A percentile compares a stretch with the other conserved stretches of the same genome.
These are phyloP conservation scores for Nakazawaea wyomingensis DNA, from an alignment of 805 yeast genomes.

Conservation along the genomic window DNA sequence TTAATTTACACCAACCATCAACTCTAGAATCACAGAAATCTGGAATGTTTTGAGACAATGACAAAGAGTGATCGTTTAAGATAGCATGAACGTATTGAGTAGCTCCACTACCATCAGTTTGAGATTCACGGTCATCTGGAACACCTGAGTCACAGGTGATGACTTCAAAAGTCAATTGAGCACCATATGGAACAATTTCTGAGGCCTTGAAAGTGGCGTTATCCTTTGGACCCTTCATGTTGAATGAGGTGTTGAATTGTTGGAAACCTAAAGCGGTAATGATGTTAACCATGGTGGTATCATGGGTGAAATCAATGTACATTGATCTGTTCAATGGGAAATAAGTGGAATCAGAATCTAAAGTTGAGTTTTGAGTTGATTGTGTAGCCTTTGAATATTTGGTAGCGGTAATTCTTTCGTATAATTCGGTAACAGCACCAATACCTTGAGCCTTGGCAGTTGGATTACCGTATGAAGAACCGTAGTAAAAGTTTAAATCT, in stretches of 20 bases:
- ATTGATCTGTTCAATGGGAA: conserved; percentile 9
- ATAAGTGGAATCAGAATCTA: conserved; percentile 6
- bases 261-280: conserved; percentile 10
- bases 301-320: conserved; percentile 10
- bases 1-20: conserved; percentile 18
- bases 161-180: conserved; percentile 32
- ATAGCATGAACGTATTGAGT: conserved; percentile 15
- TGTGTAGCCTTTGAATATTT: not conserved
- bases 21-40: conserved; percentile 16
- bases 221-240: conserved; percentile 13
- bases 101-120: conserved; percentile 3
- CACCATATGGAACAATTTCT: conserved; percentile 36
- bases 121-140: conserved; percentile 12
- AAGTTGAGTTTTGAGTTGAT: conserved; percentile 11
- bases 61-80: conserved; percentile 16
- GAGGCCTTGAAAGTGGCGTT: conserved; percentile 19
- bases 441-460: conserved; percentile 10
- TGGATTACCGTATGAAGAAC: conserved; percentile 6
- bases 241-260: conserved; percentile 11
- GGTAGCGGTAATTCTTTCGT: conserved; percentile 5
- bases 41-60: conserved; percentile 15
- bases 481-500: conserved; percentile 4
- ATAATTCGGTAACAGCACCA: conserved; percentile 8
- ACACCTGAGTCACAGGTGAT: conserved; percentile 25
- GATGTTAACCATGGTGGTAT: conserved; percentile 2